A percentile compares a stretch with the other conserved stretches of the same genome.
Conservation (phyloP, 2,329 filamentous ascomycete species). For the Sarocladiaceae sp. region DNA sequence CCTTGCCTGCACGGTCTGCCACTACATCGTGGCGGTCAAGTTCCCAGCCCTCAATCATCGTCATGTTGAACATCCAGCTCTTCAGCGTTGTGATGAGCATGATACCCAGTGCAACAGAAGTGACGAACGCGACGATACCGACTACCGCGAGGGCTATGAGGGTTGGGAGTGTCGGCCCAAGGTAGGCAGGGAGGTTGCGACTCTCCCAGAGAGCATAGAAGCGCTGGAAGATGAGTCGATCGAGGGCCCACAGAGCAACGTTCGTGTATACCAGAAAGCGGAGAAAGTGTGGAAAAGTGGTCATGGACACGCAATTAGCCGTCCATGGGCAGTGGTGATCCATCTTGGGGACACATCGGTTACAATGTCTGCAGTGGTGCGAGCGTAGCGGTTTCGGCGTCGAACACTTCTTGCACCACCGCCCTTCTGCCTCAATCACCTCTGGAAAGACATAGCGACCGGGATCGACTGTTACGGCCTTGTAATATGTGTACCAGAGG, state of each 20-base stretch:
- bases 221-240: conserved; percentile 54
- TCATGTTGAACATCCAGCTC: conserved; percentile 61
- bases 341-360: conserved; percentile 72
- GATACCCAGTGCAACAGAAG: conserved; percentile 55
- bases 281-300: conserved; percentile 75
- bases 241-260: conserved; percentile 55
- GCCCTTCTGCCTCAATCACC: conserved; percentile 34
- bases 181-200: conserved; percentile 64
- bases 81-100: conserved; percentile 58
- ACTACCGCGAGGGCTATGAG: conserved; percentile 58
- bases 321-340: conserved; percentile 88
- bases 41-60: conserved; percentile 78
- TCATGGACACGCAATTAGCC: conserved; percentile 73
- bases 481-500: conserved; percentile 65
- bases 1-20: conserved; percentile 39
- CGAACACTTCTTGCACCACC: conserved; percentile 73
- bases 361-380: conserved; percentile 76
- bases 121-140: conserved; percentile 49
- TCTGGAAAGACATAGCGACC: conserved; percentile 45
- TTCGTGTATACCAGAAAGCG: conserved; percentile 71
- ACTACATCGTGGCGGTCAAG: conserved; percentile 56
- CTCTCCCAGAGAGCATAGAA: conserved; percentile 55
- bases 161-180: conserved; percentile 57
- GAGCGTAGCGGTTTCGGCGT: conserved; percentile 68
- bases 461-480: conserved; percentile 50